Base-by-base conservation (phyloP, 1,284 basidiomycete species). In the Athelia psychrophila region DNA sequence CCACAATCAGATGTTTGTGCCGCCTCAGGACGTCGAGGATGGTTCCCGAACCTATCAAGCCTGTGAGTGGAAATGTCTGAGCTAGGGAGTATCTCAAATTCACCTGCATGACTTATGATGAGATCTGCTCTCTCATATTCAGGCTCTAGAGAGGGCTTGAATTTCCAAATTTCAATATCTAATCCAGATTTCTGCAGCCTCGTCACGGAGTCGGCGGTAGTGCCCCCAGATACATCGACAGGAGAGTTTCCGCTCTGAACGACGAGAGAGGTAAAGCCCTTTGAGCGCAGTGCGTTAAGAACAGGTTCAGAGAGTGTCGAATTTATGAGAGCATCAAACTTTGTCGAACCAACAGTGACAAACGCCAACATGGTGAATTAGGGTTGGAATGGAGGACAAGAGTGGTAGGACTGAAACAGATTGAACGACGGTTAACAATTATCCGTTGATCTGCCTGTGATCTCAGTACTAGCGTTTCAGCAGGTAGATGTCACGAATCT, bases 101-200 rank as follows among this genome's bases (percentile, higher is more conserved):
- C 65, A 95, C 95, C 95, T 62, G 93, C 95, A 78, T 98, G 95
- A 63, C 92, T 91, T 36, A 98, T 87, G 48, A 98, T 81, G 44
- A 94, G 68, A 64, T 93, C 85, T 22, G 91, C 86, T 13, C 65
- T 70, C 44, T 75, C 70, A 55, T 90, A 86, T 38, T 88, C 80
- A 15, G 76, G 76, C 52, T 83, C 77, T 56, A 95, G 74, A 23
- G 84, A 82, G 6, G 83, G 73, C 60, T 88, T 91, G 72, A 89
- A 95, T 58, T 73, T 77, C 79, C 87, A 87, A 33, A 86, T 70
- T 53, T 84, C 77, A 49, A 94, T 75, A 20, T 68, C 59, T 44
- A 93, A 54, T 1, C 76, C 81, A n/a, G 72, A 67, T 36, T 63
- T 69, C 49, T 70, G 59, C n/a, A 42, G n/a, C 23, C 72, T 12